Percentiles rank a stretch among this genome's conserved stretches.
These are phyloP conservation scores for Prinsepia uniflora DNA, from an alignment of 306 rosid species.

Conservation along the genomic window DNA sequence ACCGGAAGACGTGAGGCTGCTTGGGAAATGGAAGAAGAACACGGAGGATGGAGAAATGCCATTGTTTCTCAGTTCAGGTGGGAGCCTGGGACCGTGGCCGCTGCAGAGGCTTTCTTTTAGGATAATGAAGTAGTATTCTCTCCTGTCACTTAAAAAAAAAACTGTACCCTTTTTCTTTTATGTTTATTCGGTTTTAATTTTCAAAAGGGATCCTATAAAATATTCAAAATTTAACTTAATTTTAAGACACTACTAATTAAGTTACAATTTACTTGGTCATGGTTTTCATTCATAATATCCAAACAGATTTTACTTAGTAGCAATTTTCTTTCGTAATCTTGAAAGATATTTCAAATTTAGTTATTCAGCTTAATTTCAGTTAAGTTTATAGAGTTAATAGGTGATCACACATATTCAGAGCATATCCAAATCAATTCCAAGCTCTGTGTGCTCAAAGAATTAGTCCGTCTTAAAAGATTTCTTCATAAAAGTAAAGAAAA, in stretches of 20 bases:
- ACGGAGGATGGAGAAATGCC: slow-evolving; percentile 42
- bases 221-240: too few relatives aligned
- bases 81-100: not conserved
- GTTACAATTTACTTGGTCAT: too few relatives aligned
- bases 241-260: too few relatives aligned
- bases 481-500: not conserved
- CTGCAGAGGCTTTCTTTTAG: not conserved
- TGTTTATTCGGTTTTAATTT: not conserved
- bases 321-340: too few relatives aligned
- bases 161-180: not conserved
- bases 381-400: too few relatives aligned
- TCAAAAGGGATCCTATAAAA: not conserved
- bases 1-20: slow-evolving; percentile 21
- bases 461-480: not conserved
- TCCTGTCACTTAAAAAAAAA: too few relatives aligned
- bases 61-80: slow-evolving; percentile 19
- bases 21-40: slow-evolving; percentile 24
- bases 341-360: too few relatives aligned
- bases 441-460: too few relatives aligned
- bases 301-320: too few relatives aligned
- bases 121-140: not conserved
- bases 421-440: not conserved
- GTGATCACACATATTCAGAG: not conserved
- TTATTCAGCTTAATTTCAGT: not conserved
- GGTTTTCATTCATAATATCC: too few relatives aligned